Percentiles rank a stretch among this genome's conserved stretches.
phyloP scores from a whole-genome alignment of 495 filamentous ascomycete species.

The Tuber borchii region DNA sequence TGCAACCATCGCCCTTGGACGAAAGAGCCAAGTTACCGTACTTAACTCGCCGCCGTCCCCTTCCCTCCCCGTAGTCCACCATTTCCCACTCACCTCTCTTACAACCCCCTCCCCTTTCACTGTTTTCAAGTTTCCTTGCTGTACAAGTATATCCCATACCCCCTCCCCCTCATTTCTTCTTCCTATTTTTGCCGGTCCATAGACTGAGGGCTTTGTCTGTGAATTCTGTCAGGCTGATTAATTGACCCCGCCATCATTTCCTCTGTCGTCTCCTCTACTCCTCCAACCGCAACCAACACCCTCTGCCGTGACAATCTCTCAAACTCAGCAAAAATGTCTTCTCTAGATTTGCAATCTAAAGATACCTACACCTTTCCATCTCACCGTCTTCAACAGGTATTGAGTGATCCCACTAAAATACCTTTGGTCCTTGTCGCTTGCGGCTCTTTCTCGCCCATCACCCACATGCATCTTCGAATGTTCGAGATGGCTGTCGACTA shows the following conservation, averaged over 20 bases:
- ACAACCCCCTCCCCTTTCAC: neutral
- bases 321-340: conserved; percentile 17
- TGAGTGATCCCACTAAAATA: conserved; percentile 62
- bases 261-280: neutral
- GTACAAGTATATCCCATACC: neutral
- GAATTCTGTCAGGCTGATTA: neutral
- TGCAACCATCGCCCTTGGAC: neutral
- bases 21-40: neutral
- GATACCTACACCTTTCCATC: conserved; percentile 63
- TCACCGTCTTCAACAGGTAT: conserved; percentile 60
- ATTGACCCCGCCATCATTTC: conserved; percentile 1
- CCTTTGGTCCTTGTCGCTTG: conserved; percentile 82
- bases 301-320: neutral
- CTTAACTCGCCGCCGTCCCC: neutral
- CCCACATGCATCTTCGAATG: conserved; percentile 86
- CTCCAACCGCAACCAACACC: neutral
- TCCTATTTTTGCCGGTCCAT: neutral
- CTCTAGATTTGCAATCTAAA: neutral
- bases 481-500: conserved; percentile 86
- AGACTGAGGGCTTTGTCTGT: neutral
- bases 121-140: neutral
- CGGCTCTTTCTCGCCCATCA: conserved; percentile 82
- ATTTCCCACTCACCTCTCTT: neutral
- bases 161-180: neutral
- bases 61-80: neutral